Percentiles rank a stretch among this genome's conserved stretches.
These are phyloP conservation scores for Centrapalus pauciflorus DNA, from an alignment of 129 eudicot genomes.

Conservation along the genomic window DNA sequence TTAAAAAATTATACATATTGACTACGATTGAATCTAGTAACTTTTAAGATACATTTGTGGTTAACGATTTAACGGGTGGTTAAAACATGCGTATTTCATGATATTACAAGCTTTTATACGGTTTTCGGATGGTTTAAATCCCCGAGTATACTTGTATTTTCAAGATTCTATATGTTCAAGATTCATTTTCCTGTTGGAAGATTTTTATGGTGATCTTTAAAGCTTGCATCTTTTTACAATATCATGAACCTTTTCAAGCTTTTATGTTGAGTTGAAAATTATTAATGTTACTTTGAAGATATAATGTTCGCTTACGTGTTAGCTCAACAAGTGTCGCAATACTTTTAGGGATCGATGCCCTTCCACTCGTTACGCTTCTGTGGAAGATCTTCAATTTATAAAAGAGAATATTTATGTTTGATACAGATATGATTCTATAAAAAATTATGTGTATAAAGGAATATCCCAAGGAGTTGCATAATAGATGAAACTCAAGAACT, in stretches of 20 bases:
- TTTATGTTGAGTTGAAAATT: not conserved
- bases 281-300: not conserved
- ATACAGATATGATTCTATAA: conserved; percentile 22
- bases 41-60: not conserved
- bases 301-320: not conserved
- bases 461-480: no score
- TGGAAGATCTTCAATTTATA: conserved; percentile 16
- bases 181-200: not conserved
- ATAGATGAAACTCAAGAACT: no score
- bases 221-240: not conserved
- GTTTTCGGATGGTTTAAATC: no score
- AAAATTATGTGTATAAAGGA: conserved; percentile 16
- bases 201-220: not conserved
- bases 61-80: no score
- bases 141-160: not conserved
- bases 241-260: not conserved
- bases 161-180: no score
- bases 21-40: not conserved
- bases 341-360: conserved; percentile 15
- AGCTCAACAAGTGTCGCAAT: not conserved
- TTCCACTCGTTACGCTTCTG: conserved; percentile 12
- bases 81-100: no score
- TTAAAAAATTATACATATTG: no score
- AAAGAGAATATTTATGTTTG: conserved; percentile 13
- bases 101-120: no score